phyloP scores from a whole-genome alignment of 2,329 filamentous ascomycete species.

The Claviceps quebecensis region DNA sequence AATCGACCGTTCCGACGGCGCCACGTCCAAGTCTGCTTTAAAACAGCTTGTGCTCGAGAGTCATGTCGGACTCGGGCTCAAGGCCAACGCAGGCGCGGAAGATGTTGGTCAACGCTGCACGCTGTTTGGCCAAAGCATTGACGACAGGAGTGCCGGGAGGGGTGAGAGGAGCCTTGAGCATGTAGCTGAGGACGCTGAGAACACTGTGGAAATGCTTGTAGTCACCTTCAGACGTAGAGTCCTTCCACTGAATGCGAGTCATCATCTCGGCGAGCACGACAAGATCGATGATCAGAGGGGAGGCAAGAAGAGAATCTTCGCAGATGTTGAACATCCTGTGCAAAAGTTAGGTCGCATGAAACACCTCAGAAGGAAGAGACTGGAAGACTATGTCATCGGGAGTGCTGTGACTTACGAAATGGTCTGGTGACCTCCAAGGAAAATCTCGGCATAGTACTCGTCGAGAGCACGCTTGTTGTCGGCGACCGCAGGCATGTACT shows the following conservation, averaged over 20 bases:
- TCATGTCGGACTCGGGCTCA: slow-evolving; percentile 98
- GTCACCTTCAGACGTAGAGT: slow-evolving; percentile 42
- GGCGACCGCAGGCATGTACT: slow-evolving; percentile 98
- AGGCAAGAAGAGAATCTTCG: slow-evolving; percentile 92
- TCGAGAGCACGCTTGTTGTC: slow-evolving; percentile 98
- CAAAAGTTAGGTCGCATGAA: slow-evolving; percentile 8
- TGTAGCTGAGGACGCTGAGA: slow-evolving; percentile 93
- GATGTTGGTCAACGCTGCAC: slow-evolving; percentile 88
- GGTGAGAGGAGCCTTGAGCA: slow-evolving; percentile 92
- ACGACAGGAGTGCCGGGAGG: slow-evolving; percentile 90
- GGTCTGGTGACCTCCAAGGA: slow-evolving; percentile 95
- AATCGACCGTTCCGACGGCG: not conserved
- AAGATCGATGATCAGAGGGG: slow-evolving; percentile 92
- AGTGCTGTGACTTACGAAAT: slow-evolving; percentile 49
- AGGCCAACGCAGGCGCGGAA: slow-evolving; percentile 95
- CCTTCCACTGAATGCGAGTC: slow-evolving; percentile 92
- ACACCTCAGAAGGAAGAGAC: not conserved
- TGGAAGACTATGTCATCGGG: not conserved
- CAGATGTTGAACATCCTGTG: slow-evolving; percentile 90
- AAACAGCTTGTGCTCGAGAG: slow-evolving; percentile 95
- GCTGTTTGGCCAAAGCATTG: slow-evolving; percentile 93
- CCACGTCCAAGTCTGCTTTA: slow-evolving; percentile 22
- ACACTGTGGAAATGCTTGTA: slow-evolving; percentile 96
- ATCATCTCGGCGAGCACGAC: slow-evolving; percentile 92
- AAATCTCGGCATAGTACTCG: slow-evolving; percentile 99